phyloP scores from a whole-genome alignment of 768 basidiomycete genomes.

The Xanthoconium stramineum region DNA sequence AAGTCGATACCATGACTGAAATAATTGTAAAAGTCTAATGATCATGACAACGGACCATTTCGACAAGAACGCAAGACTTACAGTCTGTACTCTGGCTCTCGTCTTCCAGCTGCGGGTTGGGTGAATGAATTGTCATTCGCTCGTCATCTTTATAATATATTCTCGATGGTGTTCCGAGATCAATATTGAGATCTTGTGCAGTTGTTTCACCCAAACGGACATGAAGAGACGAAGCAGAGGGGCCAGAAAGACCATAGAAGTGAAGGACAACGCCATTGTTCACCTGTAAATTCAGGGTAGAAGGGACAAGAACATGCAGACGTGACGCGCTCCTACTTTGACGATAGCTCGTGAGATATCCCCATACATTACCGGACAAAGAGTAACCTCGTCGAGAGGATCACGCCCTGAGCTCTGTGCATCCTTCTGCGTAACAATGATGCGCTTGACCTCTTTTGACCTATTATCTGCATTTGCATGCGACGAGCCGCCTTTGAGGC shows the following conservation, averaged over 20 bases:
- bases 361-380: conserved; percentile 66
- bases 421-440: conserved; percentile 70
- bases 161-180: conserved; percentile 74
- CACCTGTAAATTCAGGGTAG: conserved; percentile 40
- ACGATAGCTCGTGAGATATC: conserved; percentile 66
- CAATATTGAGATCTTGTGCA: conserved; percentile 75
- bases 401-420: conserved; percentile 54
- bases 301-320: background rate
- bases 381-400: conserved; percentile 68
- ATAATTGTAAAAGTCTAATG: conserved; percentile 86
- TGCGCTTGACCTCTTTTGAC: conserved; percentile 71
- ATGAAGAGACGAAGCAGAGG: conserved; percentile 41
- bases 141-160: conserved; percentile 88
- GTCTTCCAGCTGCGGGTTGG: conserved; percentile 38
- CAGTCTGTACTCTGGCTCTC: conserved; percentile 51
- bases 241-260: conserved; percentile 55
- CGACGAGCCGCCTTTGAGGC: conserved; percentile 41
- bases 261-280: conserved; percentile 70
- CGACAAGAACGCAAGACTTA: conserved; percentile 23
- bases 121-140: conserved; percentile 79
- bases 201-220: conserved; percentile 73
- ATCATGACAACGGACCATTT: conserved; percentile 2
- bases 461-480: conserved; percentile 51
- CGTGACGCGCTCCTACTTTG: conserved; percentile 43
- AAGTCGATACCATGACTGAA: conserved; percentile 91